phyloP scores from a whole-genome alignment of 2,329 filamentous ascomycete genomes.

The Rutstroemia sp. region DNA sequence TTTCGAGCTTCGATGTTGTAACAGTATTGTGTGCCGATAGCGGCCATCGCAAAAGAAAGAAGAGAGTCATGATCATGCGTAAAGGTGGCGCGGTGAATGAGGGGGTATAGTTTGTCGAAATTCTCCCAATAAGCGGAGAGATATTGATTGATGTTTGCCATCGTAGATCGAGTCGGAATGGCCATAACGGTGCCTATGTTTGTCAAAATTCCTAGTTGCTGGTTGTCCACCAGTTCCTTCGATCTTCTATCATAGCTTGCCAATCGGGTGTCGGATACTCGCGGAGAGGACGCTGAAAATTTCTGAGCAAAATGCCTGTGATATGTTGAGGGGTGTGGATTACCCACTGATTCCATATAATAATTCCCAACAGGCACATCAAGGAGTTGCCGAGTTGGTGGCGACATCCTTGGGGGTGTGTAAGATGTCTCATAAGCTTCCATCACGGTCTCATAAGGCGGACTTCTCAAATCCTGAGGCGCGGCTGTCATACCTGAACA shows the following conservation, averaged over 20 bases:
- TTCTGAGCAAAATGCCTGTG: constrained; percentile 26
- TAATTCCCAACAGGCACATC: constrained; percentile 23
- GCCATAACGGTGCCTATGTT: constrained; percentile 9
- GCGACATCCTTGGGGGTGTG: constrained; percentile 21
- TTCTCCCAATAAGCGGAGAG: constrained; percentile 24
- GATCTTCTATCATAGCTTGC: constrained; percentile 20
- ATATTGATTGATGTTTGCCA: constrained; percentile 20
- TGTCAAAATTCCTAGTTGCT: constrained; percentile 16
- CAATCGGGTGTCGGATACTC: constrained; percentile 24
- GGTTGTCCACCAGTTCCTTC: constrained; percentile 17
- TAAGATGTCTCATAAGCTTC: constrained; percentile 23
- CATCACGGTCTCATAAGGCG: constrained; percentile 20
- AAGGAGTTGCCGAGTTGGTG: constrained; percentile 22
- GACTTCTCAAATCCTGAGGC: constrained; percentile 21
- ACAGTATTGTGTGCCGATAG: constrained; percentile 28
- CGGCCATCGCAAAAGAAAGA: constrained; percentile 25
- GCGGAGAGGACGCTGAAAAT: constrained; percentile 24
- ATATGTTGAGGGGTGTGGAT: constrained; percentile 27
- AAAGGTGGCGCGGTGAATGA: constrained; percentile 26
- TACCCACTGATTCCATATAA: constrained; percentile 30
- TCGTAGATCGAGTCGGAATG: constrained; percentile 12
- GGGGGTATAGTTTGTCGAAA: constrained; percentile 23
- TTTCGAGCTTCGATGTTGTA: constrained; percentile 21
- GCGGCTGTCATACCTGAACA: constrained; percentile 8
- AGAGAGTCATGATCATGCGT: constrained; percentile 16